These are phyloP conservation scores for Apiotrichum porosum DNA, from an alignment of 1,284 basidiomycete species.

Conservation along the genomic window DNA sequence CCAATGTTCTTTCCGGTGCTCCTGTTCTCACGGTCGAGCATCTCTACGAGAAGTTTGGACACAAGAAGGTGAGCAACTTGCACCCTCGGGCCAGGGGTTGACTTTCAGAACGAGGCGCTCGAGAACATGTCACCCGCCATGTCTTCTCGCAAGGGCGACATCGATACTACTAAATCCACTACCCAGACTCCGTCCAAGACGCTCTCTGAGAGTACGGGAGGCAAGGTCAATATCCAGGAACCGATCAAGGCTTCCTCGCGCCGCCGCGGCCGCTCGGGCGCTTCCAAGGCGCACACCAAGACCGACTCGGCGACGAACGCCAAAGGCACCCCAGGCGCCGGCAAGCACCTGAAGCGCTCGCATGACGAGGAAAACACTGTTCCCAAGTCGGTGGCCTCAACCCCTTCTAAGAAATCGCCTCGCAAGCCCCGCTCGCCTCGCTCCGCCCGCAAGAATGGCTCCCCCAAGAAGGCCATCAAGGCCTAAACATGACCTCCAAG, in stretches of 20 bases:
- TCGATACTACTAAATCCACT: not conserved
- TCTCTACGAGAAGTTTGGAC: conserved; percentile 35
- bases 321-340: conserved; percentile 39
- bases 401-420: not conserved
- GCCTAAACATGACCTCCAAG: too few species aligned
- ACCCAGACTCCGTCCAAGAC: not conserved
- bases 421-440: not conserved
- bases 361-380: too few species aligned
- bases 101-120: not conserved
- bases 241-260: not conserved
- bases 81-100: not conserved
- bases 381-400: not conserved
- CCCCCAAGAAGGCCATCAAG: not conserved
- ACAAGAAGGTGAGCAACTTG: conserved; percentile 5
- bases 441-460: not conserved
- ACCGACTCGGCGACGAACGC: conserved; percentile 1
- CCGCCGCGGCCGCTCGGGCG: not conserved
- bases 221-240: not conserved
- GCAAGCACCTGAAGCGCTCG: conserved; percentile 30
- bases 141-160: not conserved
- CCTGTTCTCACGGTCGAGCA: conserved; percentile 36
- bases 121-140: not conserved
- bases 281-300: not conserved
- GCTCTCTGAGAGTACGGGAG: conserved; percentile 1
- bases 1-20: not conserved